phyloP scores from a whole-genome alignment of 2,329 filamentous ascomycete genomes.

The Xylariaceae sp. region DNA sequence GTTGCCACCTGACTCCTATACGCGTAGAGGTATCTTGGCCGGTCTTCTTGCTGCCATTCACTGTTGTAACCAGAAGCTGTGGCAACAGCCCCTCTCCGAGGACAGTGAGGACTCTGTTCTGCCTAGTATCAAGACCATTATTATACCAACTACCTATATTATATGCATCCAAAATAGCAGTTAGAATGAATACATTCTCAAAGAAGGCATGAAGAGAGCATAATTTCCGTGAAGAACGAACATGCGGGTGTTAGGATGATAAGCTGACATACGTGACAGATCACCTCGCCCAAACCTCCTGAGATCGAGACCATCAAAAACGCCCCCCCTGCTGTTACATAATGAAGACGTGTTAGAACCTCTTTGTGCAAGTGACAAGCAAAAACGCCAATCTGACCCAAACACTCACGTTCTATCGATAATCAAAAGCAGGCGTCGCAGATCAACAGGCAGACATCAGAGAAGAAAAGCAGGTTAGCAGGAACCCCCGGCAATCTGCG shows the following conservation, averaged over 20 bases:
- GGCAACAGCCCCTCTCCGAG: not conserved
- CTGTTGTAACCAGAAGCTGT: not conserved
- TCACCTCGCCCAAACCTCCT: slow-evolving; percentile 1
- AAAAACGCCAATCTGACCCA: not conserved
- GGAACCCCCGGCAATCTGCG: not conserved
- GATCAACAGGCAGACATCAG: not conserved
- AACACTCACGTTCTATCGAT: not conserved
- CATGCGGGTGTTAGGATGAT: slow-evolving; percentile 1
- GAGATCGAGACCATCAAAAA: not conserved
- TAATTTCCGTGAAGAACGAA: not conserved
- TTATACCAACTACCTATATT: not conserved
- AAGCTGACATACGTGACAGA: slow-evolving; percentile 14
- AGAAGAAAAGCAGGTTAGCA: not conserved
- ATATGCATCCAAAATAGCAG: not conserved
- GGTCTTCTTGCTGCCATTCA: not conserved
- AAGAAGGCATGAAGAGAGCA: not conserved
- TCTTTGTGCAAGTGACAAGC: not conserved
- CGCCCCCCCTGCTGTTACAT: not conserved
- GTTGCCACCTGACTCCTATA: not conserved
- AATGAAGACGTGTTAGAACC: not conserved
- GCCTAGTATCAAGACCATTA: not conserved
- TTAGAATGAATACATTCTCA: not conserved
- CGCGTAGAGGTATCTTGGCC: not conserved
- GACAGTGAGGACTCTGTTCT: not conserved
- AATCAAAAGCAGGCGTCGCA: not conserved